A percentile compares a stretch with the other conserved stretches of the same genome.
These are phyloP conservation scores for Penicillium verhagenii DNA, from an alignment of 495 filamentous ascomycete species.

Conservation along the genomic window DNA sequence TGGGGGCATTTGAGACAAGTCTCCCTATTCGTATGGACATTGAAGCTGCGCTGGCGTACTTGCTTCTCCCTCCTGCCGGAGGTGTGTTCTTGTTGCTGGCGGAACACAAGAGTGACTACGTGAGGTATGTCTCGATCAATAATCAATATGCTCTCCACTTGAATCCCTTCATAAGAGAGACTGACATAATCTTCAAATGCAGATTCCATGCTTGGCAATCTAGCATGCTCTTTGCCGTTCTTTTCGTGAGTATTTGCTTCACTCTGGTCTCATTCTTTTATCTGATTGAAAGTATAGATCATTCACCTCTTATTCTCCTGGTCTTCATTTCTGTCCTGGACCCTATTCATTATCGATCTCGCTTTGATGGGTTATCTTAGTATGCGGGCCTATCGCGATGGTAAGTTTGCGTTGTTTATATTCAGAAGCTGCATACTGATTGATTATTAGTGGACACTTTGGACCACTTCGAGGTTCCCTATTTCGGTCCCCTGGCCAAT, in stretches of 20 bases:
- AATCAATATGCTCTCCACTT: background rate
- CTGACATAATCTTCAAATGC: constrained; percentile 1
- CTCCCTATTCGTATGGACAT: constrained; percentile 78
- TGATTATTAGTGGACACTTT: constrained; percentile 68
- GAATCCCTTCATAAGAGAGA: background rate
- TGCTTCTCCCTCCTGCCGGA: constrained; percentile 82
- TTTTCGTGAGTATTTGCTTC: constrained; percentile 64
- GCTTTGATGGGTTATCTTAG: constrained; percentile 74
- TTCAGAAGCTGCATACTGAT: background rate
- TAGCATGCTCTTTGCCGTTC: constrained; percentile 75
- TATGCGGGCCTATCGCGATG: constrained; percentile 79
- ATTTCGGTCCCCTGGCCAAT: constrained; percentile 75
- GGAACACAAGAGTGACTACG: constrained; percentile 95
- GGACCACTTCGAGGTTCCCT: constrained; percentile 88
- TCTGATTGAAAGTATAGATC: constrained; percentile 39
- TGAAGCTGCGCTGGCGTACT: constrained; percentile 89
- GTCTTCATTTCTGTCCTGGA: constrained; percentile 79
- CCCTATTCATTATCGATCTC: constrained; percentile 74
- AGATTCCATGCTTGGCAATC: constrained; percentile 98
- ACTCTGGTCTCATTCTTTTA: background rate
- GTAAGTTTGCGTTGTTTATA: constrained; percentile 36
- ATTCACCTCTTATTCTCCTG: constrained; percentile 83
- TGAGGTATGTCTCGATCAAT: constrained; percentile 58
- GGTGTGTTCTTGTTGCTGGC: constrained; percentile 79
- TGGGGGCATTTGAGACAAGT: constrained; percentile 75